Evolutionary conservation across 2,329 filamentous ascomycete species (phyloP).

Genomic region (Fonsecaea erecta): DNA sequence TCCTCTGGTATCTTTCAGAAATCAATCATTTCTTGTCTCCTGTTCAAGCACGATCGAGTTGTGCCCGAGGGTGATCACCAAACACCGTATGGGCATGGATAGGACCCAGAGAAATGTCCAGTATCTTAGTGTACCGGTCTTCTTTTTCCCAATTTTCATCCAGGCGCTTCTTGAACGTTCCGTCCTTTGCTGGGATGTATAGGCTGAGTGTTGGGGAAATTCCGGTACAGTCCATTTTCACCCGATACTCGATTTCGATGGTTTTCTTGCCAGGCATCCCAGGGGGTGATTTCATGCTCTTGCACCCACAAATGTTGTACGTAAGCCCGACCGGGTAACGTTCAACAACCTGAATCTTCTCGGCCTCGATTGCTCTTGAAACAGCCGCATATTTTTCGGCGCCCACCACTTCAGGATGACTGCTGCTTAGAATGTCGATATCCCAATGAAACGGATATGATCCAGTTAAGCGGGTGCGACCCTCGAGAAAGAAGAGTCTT

Average conservation of each 20-base stretch:
- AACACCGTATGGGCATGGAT: neutral
- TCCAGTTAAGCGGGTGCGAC: neutral
- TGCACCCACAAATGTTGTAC: no score
- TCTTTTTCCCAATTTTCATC: neutral
- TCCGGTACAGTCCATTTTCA: neutral
- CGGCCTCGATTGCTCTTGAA: neutral
- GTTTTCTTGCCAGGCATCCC: no score
- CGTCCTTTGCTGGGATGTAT: neutral
- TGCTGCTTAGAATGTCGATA: neutral
- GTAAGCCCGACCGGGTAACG: neutral
- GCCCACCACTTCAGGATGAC: neutral
- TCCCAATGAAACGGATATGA: neutral
- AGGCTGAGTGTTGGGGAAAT: neutral
- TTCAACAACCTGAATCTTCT: neutral
- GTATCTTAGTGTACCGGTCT: neutral
- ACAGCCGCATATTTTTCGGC: neutral
- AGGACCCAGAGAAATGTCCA: neutral
- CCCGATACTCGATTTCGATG: neutral
- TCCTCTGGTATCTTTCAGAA: neutral
- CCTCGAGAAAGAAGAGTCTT: neutral
- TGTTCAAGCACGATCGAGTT: no score
- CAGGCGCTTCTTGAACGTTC: neutral
- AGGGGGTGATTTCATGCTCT: no score
- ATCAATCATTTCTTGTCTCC: neutral
- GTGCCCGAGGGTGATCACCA: no score